Base-by-base conservation (phyloP, 257 asterid genomes). In the Misopates orontium region DNA sequence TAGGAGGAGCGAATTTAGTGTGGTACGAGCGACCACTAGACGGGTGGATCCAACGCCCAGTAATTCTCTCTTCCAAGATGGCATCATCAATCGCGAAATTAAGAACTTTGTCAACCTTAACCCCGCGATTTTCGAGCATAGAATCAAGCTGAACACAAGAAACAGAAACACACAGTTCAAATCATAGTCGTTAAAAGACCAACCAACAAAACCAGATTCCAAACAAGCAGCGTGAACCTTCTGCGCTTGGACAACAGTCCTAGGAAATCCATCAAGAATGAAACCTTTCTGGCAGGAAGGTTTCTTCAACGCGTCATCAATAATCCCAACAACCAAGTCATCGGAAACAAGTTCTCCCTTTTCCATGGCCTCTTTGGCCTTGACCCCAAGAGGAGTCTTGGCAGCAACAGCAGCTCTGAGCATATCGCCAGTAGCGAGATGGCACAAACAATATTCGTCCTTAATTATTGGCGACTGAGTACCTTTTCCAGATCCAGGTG, bases 31-130 rank as follows among this genome's bases (percentile, higher is more conserved):
- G 86, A 39, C 98, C 97, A 77, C 98, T 92, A 17, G 96, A 83
- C 21, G 98, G 97, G 71, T 92, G 98, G 59, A 92, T 92, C 98
- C 98, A 92, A 11, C 98, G 96, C 19, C 96, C 96, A 60, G 97
- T 87, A 64, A 92, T 89, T 67, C 98, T 79, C 87, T 92, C 98
- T 82, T 92, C 97, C 83, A 92, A 69, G 75, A 92, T 77, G 48
- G 98, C 84, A 80, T 89, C 97, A 75, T 89, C 98, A 73, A 92
- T 85, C 32, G 97, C 96, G 81, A 92, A 92, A 81, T 89, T 92
- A 13, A 92, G 89, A 73, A 92, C 97, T 75, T 89, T 89, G 73
- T 92, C 96, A 47, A 92, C 82, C 82, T 87, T 89, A 57, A 51
- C 81, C 31, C 98, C 96, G 62, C 76, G 89, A 41, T 83, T 81